Evolutionary conservation across 495 filamentous ascomycete genomes (phyloP).

Genomic region (Tricharina praecox): DNA sequence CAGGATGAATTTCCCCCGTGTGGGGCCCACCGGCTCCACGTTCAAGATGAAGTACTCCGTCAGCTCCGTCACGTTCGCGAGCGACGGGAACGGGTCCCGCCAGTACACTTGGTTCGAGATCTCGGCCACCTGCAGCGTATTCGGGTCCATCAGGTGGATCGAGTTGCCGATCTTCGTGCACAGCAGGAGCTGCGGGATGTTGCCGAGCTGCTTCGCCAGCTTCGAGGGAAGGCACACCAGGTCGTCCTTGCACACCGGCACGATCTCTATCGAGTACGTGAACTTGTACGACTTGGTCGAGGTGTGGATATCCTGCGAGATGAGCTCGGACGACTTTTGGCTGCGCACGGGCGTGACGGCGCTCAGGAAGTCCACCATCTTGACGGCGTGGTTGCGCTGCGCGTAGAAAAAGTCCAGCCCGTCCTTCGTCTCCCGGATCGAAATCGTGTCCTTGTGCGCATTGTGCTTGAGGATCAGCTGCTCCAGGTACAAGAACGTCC

Average conservation of each 20-base stretch:
- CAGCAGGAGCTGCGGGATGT: conserved; percentile 64
- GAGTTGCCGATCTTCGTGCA: conserved; percentile 82
- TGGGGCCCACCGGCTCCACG: conserved; percentile 59
- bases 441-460: conserved; percentile 83
- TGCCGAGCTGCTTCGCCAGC: conserved; percentile 66
- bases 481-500: conserved; percentile 90
- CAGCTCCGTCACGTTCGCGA: conserved; percentile 72
- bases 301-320: conserved; percentile 85
- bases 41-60: conserved; percentile 91
- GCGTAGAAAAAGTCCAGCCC: conserved; percentile 92
- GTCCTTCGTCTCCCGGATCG: conserved; percentile 87
- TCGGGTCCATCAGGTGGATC: conserved; percentile 76
- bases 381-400: conserved; percentile 77
- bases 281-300: conserved; percentile 83
- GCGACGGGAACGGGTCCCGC: conserved; percentile 62
- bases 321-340: conserved; percentile 84
- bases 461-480: conserved; percentile 88
- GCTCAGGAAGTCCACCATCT: conserved; percentile 75
- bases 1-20: conserved; percentile 65
- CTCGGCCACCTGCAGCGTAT: conserved; percentile 78
- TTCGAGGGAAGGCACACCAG: conserved; percentile 81
- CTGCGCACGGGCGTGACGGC: conserved; percentile 58
- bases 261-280: conserved; percentile 65
- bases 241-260: conserved; percentile 94
- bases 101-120: conserved; percentile 67